Evolutionary conservation across 164 flowering plant genomes (phyloP), one percentile per base, ranked within the genome.

Genomic region (Vitis riparia): DNA sequence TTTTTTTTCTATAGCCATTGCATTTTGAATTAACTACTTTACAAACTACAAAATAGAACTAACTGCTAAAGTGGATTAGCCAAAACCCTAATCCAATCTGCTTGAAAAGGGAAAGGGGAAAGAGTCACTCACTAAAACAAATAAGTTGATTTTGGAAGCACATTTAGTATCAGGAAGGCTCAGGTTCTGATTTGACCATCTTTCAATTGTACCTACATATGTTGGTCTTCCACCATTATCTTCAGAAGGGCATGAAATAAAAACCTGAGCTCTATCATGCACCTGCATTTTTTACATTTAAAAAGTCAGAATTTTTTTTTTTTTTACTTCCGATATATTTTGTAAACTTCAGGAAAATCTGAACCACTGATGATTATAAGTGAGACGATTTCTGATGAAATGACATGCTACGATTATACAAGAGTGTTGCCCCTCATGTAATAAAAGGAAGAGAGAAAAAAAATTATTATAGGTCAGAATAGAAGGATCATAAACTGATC

Each of bases 201-300:
- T 85, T 69, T 86, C 89, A 70, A 90, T 80, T 19, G 78, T 76
- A 58, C 95, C 97, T 71, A 80, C 78, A 80, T 84, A 87, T 30
- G 55, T 75, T 57, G 84, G 89, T 69, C 81, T 80, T 32, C 67
- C 71, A 70, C 70, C 79, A 71, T 70, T 55, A 65, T 74, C 81
- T 68, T 68, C 68, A 17, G 86, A 67, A 72, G 76, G 50, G 77
- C 99, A 95, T 58, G 91, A 86, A 51, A 90, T 70, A 75, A 89
- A 92, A 50, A 93, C 92, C 79, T 89, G 99, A 69, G 92, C 99
- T 89, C 98, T 88, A 76, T 95, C 99, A 85, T 91, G 97, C 67
- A 93, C 92, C 98, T 93, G 87, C 73, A 76, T 62, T 8, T 48
- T 2, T 32, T 16, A 50, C 3, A 66, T 9, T 17, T 11, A 60